Base-by-base conservation (phyloP, 1,284 basidiomycete species). In the Apiotrichum brassicae region DNA sequence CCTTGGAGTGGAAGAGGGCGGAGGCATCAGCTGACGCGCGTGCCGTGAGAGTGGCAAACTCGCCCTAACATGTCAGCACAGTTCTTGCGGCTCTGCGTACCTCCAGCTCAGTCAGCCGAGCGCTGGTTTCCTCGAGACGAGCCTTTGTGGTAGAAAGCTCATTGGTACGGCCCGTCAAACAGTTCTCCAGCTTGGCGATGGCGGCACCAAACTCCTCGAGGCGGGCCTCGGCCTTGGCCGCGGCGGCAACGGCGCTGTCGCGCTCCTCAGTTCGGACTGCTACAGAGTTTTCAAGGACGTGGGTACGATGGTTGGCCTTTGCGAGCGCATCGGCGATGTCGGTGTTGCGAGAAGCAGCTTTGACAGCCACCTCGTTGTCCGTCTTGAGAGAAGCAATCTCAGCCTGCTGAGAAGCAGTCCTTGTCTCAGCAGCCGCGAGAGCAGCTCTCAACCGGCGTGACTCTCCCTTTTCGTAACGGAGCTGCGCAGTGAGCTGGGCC, bases 391-490 rank as follows among this genome's bases (percentile, higher is more conserved):
- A 6, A 4, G 12, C 38, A 12, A 40, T 16, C 24, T 40, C 38
- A 25, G 38, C 24, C 38, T 40, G 25, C 3, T 11, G 4, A 8
- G 24, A 13, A 6, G 11, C 24, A 4, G 20, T 9, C 38, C 18
- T 24, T 6, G 13, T 24, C 22, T 40, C 38, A n/a, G 22, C 22
- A 8, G 24, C 24, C 16, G 24, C 9, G 3, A 40, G 38, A 3
- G 38, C 38, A 8, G 24, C 24, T 14, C 38, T 14, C 24, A 40
- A 18, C 38, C 16, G 11, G 7, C 22, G 12, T 5, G 38, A 6
- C 38, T 40, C 38, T 9, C 23, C 38, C 38, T 40, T 40, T n/a
- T 40, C 38, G 24, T 40, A 25, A 25, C 38, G 38, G 38, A 40
- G 12, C 38, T 40, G 38, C 16, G 19, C 26, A 11, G 38, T 40